phyloP scores from a whole-genome alignment of 192 early-diverging fungal species.

The Coemansia sp. region DNA sequence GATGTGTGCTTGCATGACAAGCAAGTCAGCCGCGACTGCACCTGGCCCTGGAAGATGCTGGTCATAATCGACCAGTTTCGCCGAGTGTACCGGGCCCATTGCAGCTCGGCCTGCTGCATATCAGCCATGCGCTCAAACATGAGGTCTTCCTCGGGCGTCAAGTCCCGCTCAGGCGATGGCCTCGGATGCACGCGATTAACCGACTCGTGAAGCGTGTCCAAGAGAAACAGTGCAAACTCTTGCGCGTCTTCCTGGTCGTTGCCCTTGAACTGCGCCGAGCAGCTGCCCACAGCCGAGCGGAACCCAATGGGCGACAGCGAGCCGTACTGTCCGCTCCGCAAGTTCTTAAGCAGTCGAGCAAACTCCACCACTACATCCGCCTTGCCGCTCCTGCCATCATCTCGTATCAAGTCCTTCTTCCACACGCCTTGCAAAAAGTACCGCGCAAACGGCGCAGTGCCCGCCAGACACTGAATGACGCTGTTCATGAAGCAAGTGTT shows the following conservation, averaged over 20 bases:
- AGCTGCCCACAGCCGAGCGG: conserved; percentile 72
- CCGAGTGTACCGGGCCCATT: conserved; percentile 76
- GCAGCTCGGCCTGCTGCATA: conserved; percentile 59
- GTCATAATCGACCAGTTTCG: conserved; percentile 86
- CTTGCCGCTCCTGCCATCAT: conserved; percentile 67
- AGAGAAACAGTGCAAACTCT: conserved; percentile 89
- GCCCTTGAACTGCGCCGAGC: conserved; percentile 82
- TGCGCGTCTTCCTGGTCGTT: conserved; percentile 97
- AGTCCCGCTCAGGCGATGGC: conserved; percentile 48
- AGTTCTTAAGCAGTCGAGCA: conserved; percentile 72
- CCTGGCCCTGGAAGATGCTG: conserved; percentile 83
- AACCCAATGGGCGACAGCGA: conserved; percentile 82
- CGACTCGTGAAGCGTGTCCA: conserved; percentile 93
- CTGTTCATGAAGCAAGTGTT: conserved; percentile 91
- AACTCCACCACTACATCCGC: conserved; percentile 73
- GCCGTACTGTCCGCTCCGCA: conserved; percentile 82
- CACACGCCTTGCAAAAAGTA: conserved; percentile 71
- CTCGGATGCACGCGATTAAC: conserved; percentile 69
- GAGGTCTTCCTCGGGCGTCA: conserved; percentile 51
- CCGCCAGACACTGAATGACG: conserved; percentile 77
- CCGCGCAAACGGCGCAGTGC: conserved; percentile 68
- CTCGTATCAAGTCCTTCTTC: conserved; percentile 38
- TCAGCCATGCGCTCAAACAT: conserved; percentile 75
- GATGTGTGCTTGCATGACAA: conserved; percentile 43
- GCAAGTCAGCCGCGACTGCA: conserved; percentile 51